Base-by-base conservation (phyloP, 768 basidiomycete species). In the Lentinula detonsa region DNA sequence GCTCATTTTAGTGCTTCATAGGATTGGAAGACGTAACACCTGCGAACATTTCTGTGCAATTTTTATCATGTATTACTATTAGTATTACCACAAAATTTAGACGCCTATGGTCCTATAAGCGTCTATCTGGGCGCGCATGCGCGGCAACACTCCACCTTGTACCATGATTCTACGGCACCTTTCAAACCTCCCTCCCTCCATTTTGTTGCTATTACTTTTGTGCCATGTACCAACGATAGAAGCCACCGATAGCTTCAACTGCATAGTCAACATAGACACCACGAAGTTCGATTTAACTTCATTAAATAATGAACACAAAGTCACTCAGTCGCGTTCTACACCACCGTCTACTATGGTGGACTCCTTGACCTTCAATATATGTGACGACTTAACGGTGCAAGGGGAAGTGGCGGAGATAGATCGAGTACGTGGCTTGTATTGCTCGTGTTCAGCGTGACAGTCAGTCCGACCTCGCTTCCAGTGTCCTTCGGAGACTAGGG, bases 401-500 rank as follows among this genome's bases (percentile, higher is more conserved):
- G 79, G 82, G 34, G 78, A 68, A 37, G 73, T 86, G 18, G 65
- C 78, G 33, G 75, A 81, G 2, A 67, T 71, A 33, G 92, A 94
- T 74, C 90, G 92, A 82, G 91, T 91, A 68, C 65, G 82, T 74
- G 57, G 62, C 53, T 48, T 43, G 35, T 42, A 31, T 11, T 39
- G 37, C 37, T 50, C 58, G 21, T 40, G 58, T 9, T 55, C 39
- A n/a, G 34, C 6, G 5, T 21, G 6, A 9, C 23, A 33, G 4
- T 34, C 8, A 16, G 13, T 43, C 15, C 28, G 11, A 52, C 45
- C 57, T 39, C 49, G 62, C 43, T 57, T 33, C 35, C 65, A 94
- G 91, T 94, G 91, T 74, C 71, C 81, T 18, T 58, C 69, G 21
- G 88, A 85, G 23, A 90, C 90, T 52, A 78, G 86, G 66, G 89